Conservation (phyloP, 768 basidiomycete species). For the Lentinula raphanica region DNA sequence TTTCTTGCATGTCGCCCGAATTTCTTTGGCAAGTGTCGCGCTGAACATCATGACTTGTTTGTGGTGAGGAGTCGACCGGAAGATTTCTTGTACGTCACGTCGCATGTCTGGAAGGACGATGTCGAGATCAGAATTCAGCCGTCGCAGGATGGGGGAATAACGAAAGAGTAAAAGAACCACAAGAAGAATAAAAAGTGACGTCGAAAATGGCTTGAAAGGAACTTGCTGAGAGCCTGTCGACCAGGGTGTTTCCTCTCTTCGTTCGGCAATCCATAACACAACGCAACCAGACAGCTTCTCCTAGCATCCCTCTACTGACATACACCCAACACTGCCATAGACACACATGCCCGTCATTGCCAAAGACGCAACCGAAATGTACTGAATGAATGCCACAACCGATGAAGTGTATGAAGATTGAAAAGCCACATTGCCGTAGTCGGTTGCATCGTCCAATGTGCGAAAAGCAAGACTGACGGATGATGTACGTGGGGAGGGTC, state of each 20-base stretch:
- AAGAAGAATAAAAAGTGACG: constrained; percentile 11
- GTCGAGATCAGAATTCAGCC: constrained; percentile 60
- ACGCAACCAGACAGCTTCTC: neutral
- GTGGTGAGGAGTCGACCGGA: constrained; percentile 97
- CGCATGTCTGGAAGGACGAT: constrained; percentile 94
- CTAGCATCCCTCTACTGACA: constrained; percentile 23
- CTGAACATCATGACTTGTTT: constrained; percentile 99
- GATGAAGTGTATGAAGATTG: constrained; percentile 23
- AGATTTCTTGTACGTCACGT: constrained; percentile 99
- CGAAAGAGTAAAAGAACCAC: constrained; percentile 14
- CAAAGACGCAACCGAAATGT: constrained; percentile 32
- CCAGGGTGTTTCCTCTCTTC: neutral
- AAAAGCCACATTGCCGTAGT: constrained; percentile 33
- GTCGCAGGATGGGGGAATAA: constrained; percentile 39
- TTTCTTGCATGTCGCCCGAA: constrained; percentile 96
- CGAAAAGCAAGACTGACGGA: constrained; percentile 38
- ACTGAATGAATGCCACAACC: constrained; percentile 34
- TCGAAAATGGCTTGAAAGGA: constrained; percentile 25
- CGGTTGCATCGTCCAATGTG: constrained; percentile 12
- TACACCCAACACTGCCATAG: constrained; percentile 33
- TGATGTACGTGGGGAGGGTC: constrained; percentile 48
- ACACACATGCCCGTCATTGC: constrained; percentile 34
- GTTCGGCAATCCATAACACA: constrained; percentile 23
- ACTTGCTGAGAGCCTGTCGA: constrained; percentile 17
- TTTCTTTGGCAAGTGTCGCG: constrained; percentile 95